A percentile compares a stretch with the other conserved stretches of the same genome.
These are phyloP conservation scores for Cavenderia fasciculata DNA, from an alignment of 78 protist species.

Conservation along the genomic window DNA sequence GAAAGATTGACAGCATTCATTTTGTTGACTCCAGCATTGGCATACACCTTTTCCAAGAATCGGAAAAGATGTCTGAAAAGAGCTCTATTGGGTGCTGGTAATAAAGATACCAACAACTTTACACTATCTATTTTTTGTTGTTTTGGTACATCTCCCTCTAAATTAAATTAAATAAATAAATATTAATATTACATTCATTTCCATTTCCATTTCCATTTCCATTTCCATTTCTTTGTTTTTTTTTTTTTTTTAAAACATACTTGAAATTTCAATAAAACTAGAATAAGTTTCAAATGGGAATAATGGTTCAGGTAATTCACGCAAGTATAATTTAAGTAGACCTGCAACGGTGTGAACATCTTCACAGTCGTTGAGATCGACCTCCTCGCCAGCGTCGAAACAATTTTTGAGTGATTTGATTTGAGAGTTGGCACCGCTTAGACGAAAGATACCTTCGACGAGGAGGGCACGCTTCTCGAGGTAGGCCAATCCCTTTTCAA, in stretches of 20 bases:
- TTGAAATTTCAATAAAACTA: constrained; percentile 52
- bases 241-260: constrained; percentile 8
- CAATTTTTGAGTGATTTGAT: constrained; percentile 36
- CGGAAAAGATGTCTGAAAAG: constrained; percentile 21
- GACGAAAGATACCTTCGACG: constrained; percentile 74
- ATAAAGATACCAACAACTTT: constrained; percentile 27
- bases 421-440: constrained; percentile 62
- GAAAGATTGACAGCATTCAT: constrained; percentile 74
- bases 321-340: constrained; percentile 35
- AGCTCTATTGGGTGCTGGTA: constrained; percentile 50
- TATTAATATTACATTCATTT: too few relatives aligned
- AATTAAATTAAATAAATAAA: not conserved
- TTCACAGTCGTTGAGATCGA: constrained; percentile 51
- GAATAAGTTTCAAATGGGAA: constrained; percentile 66
- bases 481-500: constrained; percentile 34
- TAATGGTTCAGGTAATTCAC: constrained; percentile 67
- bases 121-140: constrained; percentile 32
- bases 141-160: constrained; percentile 19
- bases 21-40: constrained; percentile 37
- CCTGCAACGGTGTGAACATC: constrained; percentile 74
- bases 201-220: too few relatives aligned
- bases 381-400: constrained; percentile 69
- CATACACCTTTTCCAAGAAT: constrained; percentile 24
- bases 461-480: constrained; percentile 23
- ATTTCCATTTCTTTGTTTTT: too few relatives aligned